Percentiles rank a stretch among this genome's conserved stretches.
These are phyloP conservation scores for Verruconis gallopava DNA, from an alignment of 2,329 filamentous ascomycete genomes.

Conservation along the genomic window DNA sequence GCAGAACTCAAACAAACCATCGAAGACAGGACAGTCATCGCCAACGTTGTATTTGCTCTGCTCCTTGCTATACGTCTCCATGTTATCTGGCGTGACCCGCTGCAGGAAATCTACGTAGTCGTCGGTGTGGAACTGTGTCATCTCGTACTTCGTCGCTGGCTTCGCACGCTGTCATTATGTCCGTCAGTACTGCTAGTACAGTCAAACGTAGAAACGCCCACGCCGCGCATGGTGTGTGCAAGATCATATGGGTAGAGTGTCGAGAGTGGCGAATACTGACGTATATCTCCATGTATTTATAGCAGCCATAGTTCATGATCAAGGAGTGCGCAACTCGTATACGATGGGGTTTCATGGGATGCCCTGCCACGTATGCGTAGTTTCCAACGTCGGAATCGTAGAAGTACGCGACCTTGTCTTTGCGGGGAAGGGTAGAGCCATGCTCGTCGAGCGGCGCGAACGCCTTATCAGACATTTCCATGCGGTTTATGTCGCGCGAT, in stretches of 20 bases:
- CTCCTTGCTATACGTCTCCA: conserved; percentile 85
- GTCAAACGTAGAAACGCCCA: too few relatives aligned
- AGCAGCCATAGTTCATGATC: conserved; percentile 62
- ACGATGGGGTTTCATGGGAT: conserved; percentile 54
- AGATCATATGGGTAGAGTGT: too few relatives aligned
- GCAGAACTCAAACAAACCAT: conserved; percentile 58
- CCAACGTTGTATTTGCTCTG: conserved; percentile 67
- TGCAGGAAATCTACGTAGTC: conserved; percentile 61
- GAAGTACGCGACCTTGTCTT: conserved; percentile 68
- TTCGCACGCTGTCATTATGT: conserved; percentile 29
- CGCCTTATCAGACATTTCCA: too few relatives aligned
- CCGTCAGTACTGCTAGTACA: too few relatives aligned
- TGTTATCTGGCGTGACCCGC: conserved; percentile 96
- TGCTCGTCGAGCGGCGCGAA: conserved; percentile 40
- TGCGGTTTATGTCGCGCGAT: too few relatives aligned
- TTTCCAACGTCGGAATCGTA: conserved; percentile 98
- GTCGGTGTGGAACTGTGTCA: conserved; percentile 62
- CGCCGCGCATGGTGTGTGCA: too few relatives aligned
- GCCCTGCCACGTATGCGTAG: conserved; percentile 80
- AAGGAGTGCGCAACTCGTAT: conserved; percentile 53
- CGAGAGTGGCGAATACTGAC: conserved; percentile 37
- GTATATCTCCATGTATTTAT: conserved; percentile 62
- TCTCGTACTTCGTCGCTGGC: conserved; percentile 52
- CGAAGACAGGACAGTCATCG: conserved; percentile 51
- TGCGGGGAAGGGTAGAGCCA: conserved; percentile 3